A percentile compares a stretch with the other conserved stretches of the same genome.
Evolutionary conservation across 2,329 filamentous ascomycete genomes (phyloP).

Genomic region (Curvularia eragrostidis): DNA sequence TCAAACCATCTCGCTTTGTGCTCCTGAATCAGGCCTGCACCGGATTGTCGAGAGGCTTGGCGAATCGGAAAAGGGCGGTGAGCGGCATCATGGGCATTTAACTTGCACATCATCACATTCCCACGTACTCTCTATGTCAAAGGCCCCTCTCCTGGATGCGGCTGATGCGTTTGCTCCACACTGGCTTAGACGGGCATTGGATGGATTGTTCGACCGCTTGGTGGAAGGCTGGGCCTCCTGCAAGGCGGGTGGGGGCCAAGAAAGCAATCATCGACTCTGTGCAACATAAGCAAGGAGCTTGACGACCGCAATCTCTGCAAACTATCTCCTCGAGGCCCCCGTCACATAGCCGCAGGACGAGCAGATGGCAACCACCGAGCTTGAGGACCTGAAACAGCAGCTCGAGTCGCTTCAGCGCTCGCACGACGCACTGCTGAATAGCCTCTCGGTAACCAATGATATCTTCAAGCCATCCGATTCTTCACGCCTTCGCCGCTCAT

Average conservation of each 20-base stretch:
- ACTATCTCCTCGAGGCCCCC: neutral
- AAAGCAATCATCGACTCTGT: conserved; percentile 1
- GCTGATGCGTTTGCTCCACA: conserved; percentile 17
- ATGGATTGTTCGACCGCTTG: conserved; percentile 12
- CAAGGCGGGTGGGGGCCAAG: conserved; percentile 29
- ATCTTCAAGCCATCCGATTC: conserved; percentile 36
- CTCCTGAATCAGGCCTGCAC: neutral
- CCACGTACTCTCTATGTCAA: conserved; percentile 8
- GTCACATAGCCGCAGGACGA: neutral
- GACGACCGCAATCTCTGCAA: neutral
- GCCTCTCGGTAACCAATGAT: conserved; percentile 38
- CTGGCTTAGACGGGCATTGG: conserved; percentile 29
- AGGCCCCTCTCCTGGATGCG: conserved; percentile 7
- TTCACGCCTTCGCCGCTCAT: conserved; percentile 29
- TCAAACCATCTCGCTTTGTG: neutral
- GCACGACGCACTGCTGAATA: conserved; percentile 40
- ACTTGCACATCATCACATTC: conserved; percentile 11
- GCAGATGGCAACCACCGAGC: conserved; percentile 36
- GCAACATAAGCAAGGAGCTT: conserved; percentile 11
- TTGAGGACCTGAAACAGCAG: conserved; percentile 44
- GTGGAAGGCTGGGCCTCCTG: conserved; percentile 28
- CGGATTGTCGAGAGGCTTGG: conserved; percentile 1
- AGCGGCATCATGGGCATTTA: conserved; percentile 6
- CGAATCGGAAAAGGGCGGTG: conserved; percentile 34
- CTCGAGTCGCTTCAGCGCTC: conserved; percentile 43